Evolutionary conservation across 371 early-diverging fungal genomes (phyloP), one percentile per base, ranked within the genome.

Genomic region (Umbelopsis sp.): DNA sequence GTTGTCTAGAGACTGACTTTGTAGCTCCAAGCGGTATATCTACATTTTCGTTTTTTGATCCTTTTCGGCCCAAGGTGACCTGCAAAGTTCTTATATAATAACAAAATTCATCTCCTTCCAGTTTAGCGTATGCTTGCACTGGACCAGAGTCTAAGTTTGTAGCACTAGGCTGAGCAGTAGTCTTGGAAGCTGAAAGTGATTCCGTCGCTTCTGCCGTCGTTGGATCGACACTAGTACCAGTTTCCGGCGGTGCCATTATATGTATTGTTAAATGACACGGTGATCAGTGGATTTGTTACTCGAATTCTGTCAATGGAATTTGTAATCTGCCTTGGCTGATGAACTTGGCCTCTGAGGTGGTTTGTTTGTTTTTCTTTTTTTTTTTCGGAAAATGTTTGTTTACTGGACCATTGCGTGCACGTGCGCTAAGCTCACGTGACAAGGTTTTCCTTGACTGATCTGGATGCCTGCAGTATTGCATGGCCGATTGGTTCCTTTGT

Each of bases 61-160:
- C 84, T 68, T 86, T 86, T 32, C 94, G 83, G 9, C 96, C 96
- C 52, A 96, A 72, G 18, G 88, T 85, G 3, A 94, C 90, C 67
- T 90, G 87, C 4, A 94, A 79, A 10, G 91, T 91, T 63, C 90
- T 87, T 67, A 96, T 89, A 67, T 91, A 94, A 74, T 94, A 95
- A 66, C 90, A 90, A 69, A 92, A 89, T 22, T 89, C 88, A 12
- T 91, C 87, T 32, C 94, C 93, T 76, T 94, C 93, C 12, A 96
- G 86, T 74, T 94, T 96, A 16, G 96, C 96, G 75, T 93, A 96
- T 0, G 96, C 95, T 73, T 93, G 93, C 20, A 93, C 91, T 1
- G 92, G 91, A 5, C 80, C 82, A 6, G 69, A 65, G 57, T 76
- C 72, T 32, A 73, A 67, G 6, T 68, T 63, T 12, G 72, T 65